Conservation (phyloP, 108 stramenopile species). For the Cylindrotheca fusiformis region DNA sequence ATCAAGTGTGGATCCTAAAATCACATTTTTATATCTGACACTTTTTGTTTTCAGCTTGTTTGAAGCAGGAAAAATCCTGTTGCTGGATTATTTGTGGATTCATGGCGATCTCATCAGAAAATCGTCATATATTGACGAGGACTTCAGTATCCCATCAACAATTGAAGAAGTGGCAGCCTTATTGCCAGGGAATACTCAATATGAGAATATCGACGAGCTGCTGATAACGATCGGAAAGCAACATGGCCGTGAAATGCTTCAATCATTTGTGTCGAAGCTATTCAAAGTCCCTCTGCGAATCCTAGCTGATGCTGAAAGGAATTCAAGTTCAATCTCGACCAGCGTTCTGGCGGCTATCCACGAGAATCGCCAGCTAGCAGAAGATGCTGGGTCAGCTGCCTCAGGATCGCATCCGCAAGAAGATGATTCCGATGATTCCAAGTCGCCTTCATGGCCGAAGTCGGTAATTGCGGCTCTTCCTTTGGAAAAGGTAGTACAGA, state of each 20-base stretch:
- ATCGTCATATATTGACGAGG: conserved; percentile 48
- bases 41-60: conserved; percentile 17
- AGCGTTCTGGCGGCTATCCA: conserved; percentile 47
- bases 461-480: background rate
- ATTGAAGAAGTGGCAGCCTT: conserved; percentile 49
- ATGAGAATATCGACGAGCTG: conserved; percentile 60
- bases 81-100: conserved; percentile 76
- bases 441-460: conserved; percentile 15
- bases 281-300: conserved; percentile 65
- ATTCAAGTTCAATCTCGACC: conserved; percentile 18
- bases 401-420: background rate
- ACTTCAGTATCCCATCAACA: conserved; percentile 53
- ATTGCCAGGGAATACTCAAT: conserved; percentile 72
- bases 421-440: background rate
- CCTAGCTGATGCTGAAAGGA: conserved; percentile 48
- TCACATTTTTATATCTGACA: background rate
- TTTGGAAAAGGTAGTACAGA: background rate
- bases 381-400: conserved; percentile 36
- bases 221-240: conserved; percentile 67
- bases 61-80: conserved; percentile 70
- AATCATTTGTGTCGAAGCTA: conserved; percentile 65
- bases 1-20: background rate
- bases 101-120: conserved; percentile 60
- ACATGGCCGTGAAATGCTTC: conserved; percentile 57
- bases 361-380: conserved; percentile 35